Evolutionary conservation across 2,329 filamentous ascomycete genomes (phyloP).

Genomic region (Sporothrix humicola): DNA sequence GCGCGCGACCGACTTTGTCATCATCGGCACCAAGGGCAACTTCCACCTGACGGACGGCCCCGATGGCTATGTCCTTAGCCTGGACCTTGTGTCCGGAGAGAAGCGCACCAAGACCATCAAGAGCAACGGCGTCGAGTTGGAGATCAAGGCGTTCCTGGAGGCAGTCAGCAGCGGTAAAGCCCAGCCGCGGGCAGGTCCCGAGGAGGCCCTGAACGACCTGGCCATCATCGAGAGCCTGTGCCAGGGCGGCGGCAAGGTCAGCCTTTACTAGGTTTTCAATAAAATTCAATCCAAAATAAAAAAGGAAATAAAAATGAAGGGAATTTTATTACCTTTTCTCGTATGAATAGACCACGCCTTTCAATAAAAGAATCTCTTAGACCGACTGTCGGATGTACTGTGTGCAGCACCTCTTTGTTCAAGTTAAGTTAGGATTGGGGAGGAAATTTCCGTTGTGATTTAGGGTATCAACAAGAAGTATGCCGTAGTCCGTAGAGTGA

Average conservation of each 20-base stretch:
- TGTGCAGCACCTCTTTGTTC: background rate
- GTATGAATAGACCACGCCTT: background rate
- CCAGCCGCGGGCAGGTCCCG: slow-evolving; percentile 10
- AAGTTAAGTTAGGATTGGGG: background rate
- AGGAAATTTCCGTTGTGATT: background rate
- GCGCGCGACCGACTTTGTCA: background rate
- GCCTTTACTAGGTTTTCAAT: background rate
- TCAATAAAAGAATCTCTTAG: background rate
- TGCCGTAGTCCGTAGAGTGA: too few species aligned
- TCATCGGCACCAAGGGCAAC: slow-evolving; percentile 19
- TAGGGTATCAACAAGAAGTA: background rate
- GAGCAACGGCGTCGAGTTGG: slow-evolving; percentile 12
- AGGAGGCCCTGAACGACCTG: slow-evolving; percentile 23
- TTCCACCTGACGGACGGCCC: slow-evolving; percentile 21
- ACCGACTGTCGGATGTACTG: background rate
- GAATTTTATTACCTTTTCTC: background rate
- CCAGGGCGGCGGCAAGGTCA: slow-evolving; percentile 16
- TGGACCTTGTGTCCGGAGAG: slow-evolving; percentile 12
- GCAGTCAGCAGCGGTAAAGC: background rate
- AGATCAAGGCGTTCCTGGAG: slow-evolving; percentile 20
- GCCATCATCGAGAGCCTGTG: slow-evolving; percentile 25
- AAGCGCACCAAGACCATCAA: background rate
- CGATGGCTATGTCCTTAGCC: slow-evolving; percentile 4
- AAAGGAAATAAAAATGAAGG: background rate
- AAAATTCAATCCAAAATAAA: background rate